Base-by-base conservation (phyloP, 177 flowering plant genomes). In the Vitis hybrid region DNA sequence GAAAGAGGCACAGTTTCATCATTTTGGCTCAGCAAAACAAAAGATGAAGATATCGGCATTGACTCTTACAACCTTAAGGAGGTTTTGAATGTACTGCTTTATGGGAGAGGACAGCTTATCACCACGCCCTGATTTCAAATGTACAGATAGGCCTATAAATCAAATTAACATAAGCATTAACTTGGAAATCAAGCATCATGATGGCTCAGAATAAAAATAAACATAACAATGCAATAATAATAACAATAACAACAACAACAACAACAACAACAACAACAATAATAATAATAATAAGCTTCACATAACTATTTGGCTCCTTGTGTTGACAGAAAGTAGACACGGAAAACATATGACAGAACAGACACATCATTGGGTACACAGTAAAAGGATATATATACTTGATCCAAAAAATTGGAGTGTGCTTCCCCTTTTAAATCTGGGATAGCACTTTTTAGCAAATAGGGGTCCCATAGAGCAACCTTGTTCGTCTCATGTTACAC, bases 101-200 rank as follows among this genome's bases (percentile, higher is more conserved):
- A 86, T 53, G 20, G 72, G 59, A 71, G 87, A 74, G 33, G 94
- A 78, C 44, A 95, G 90, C 28, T 79, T 82, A 64, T 87, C 82
- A 31, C 97, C 98, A 44, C 75, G 67, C 11, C 97, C 94, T n/a
- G 92, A 88, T 73, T 88, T 84, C 83, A 92, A 86, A 70, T 77
- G 79, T n/a, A 85, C 78, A 56, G 84, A 85, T 13, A 91, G 64
- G 19, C 95, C 98, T 93, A 78, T 61, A 11, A 75, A 76, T 18
- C 22, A 68, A 68, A 71, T 54, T 18, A 67, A 63, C 52, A 64
- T 19, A 38, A 51, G 52, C 50, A 22, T 58, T 19, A 38, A 56
- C 24, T n/a, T 22, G 22, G 11, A 17, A 53, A 64, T 11, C 15
- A 44, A 59, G 9, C 63, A 19, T 38, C 5, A 2, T 51, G 12